Evolutionary conservation across 2,329 filamentous ascomycete genomes (phyloP), one percentile per base, ranked within the genome.

Genomic region (Paraphoma sp.): DNA sequence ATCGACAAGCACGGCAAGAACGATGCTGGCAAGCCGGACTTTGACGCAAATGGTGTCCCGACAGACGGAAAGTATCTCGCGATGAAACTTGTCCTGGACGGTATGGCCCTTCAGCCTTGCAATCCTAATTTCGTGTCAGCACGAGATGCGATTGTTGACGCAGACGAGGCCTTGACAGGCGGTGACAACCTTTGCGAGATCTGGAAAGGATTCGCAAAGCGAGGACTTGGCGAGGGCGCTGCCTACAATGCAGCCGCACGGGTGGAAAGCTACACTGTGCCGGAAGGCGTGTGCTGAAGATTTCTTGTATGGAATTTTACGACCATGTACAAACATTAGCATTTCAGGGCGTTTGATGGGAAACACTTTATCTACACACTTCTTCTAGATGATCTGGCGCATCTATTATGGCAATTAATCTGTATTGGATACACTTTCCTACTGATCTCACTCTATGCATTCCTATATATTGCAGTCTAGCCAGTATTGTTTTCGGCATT

Each of bases 141-240:
- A 1, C 78, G 84, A 29, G 79, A 85, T 53, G 83, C 83, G 16
- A 86, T 86, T 60, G 64, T 86, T 18, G 84, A 86, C 54, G 84
- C 84, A 0, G 84, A 86, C 65, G 71, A 70, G 33, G 78, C 79
- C 4, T 74, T 86, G 8, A 86, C 84, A 1, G 79, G 77, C 1
- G 84, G 83, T 2, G 68, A 64, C 10, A 86, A 86, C 69, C 56
- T 64, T 11, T 86, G 84, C 51, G 77, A 79, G 61, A 72, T 86
- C 56, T 86, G 84, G 84, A 82, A 63, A 12, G 84, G 66, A 0
- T 86, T 86, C 62, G 83, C 84, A 1, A 86, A 86, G 79, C 75
- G 84, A 45, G 84, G 84, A n/a, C 69, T 86, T 2, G 84, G 84
- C 33, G 57, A 64, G 30, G 64, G 60, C 36, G 73, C 72, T 0